phyloP scores from a whole-genome alignment of 2,329 filamentous ascomycete genomes.

The Aspergillus pseudoterreus region DNA sequence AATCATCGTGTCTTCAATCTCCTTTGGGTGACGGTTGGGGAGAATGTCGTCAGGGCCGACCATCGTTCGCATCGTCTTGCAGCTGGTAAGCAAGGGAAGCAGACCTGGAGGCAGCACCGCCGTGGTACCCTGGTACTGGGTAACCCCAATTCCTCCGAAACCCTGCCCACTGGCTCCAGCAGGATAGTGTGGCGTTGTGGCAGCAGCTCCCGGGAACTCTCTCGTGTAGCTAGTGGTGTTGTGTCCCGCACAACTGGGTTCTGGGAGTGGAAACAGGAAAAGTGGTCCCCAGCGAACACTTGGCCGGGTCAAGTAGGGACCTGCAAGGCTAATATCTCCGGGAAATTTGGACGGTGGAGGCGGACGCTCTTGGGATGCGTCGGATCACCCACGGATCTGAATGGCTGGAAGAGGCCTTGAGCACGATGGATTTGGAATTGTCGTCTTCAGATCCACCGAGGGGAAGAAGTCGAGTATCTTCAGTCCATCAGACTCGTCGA shows the following conservation, averaged over 20 bases:
- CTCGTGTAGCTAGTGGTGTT: not conserved
- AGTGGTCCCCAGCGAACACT: not conserved
- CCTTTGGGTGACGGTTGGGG: no score
- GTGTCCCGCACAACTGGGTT: constrained; percentile 4
- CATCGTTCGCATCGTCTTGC: no score
- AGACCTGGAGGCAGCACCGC: not conserved
- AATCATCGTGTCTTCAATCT: no score
- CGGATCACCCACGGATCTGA: not conserved
- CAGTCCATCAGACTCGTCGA: no score
- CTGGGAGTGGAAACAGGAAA: not conserved
- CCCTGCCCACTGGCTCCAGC: not conserved
- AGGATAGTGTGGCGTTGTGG: not conserved
- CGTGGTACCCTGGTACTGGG: not conserved
- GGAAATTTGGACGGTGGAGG: not conserved
- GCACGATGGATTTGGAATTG: not conserved
- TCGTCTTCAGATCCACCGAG: not conserved
- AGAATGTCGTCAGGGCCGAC: no score
- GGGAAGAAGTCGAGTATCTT: no score
- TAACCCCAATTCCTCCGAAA: not conserved
- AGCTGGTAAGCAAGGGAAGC: no score
- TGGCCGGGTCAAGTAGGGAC: constrained; percentile 7
- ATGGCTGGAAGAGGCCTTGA: not conserved
- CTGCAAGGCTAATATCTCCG: constrained; percentile 5
- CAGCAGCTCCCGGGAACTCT: not conserved
- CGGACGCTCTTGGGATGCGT: not conserved